Conservation (phyloP, 768 basidiomycete genomes). For the Lyophyllum semitale region DNA sequence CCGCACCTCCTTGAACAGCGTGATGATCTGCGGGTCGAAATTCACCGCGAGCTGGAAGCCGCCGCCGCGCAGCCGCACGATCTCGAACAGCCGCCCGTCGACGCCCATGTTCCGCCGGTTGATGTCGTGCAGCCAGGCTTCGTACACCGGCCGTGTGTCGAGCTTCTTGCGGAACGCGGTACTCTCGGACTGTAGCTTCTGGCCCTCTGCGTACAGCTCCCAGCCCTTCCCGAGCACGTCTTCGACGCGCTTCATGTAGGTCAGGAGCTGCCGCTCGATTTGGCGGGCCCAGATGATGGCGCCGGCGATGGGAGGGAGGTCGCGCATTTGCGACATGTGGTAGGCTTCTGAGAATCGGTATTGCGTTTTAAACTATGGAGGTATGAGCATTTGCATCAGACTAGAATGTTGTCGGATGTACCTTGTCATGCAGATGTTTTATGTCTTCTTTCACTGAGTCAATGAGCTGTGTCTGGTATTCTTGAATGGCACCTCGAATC, state of each 20-base stretch:
- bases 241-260: conserved; percentile 99
- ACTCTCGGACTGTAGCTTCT: conserved; percentile 92
- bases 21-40: conserved; percentile 98
- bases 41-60: conserved; percentile 90
- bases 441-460: conserved; percentile 99
- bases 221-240: conserved; percentile 98
- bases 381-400: background rate
- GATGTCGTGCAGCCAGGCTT: conserved; percentile 97
- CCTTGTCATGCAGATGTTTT: conserved; percentile 92
- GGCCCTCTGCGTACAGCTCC: conserved; percentile 99
- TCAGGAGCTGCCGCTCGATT: conserved; percentile 92
- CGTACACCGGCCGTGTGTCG: conserved; percentile 90
- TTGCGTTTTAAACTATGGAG: conserved; percentile 83
- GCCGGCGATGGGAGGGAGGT: conserved; percentile 96
- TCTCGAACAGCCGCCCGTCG: conserved; percentile 90
- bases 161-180: conserved; percentile 94
- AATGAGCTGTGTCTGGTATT: conserved; percentile 98
- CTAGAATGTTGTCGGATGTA: conserved; percentile 20
- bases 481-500: conserved; percentile 98
- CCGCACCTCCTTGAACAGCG: conserved; percentile 96
- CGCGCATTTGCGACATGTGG: conserved; percentile 98
- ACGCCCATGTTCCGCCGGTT: conserved; percentile 91
- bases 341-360: conserved; percentile 95
- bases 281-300: conserved; percentile 99
- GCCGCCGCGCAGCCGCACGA: conserved; percentile 72